Percentiles rank a stretch among this genome's conserved stretches.
Conservation (phyloP, 805 yeast species). For the Kluyveromyces dobzhanskii region DNA sequence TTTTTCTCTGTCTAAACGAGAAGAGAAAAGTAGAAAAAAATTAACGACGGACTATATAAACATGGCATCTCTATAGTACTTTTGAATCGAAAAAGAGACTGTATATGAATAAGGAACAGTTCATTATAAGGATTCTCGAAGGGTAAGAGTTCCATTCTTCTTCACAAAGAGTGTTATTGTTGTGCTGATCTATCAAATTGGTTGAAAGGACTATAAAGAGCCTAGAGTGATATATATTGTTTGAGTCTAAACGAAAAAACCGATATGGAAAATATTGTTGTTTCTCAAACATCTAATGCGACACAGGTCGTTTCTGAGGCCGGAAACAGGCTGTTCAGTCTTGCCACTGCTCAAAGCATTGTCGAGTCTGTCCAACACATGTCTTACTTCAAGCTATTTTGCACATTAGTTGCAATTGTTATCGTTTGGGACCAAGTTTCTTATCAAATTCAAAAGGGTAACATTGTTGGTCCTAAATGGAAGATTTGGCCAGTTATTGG, state of each 20-base stretch:
- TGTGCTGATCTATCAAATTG: no score
- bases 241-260: neutral
- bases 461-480: slow-evolving; percentile 81
- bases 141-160: no score
- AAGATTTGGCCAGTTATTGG: slow-evolving; percentile 95
- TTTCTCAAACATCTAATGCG: slow-evolving; percentile 12
- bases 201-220: no score
- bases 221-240: no score
- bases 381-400: slow-evolving; percentile 47
- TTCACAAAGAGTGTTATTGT: no score
- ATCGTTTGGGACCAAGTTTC: slow-evolving; percentile 66
- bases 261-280: slow-evolving; percentile 17
- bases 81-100: no score
- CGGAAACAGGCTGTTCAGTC: slow-evolving; percentile 2
- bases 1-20: no score
- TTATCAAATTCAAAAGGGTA: slow-evolving; percentile 74
- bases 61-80: no score
- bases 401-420: slow-evolving; percentile 39
- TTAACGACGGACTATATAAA: no score
- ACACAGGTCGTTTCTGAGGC: slow-evolving; percentile 11
- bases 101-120: no score
- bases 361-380: slow-evolving; percentile 20
- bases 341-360: slow-evolving; percentile 6
- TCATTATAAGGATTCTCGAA: no score
- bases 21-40: no score